phyloP scores from a whole-genome alignment of 495 filamentous ascomycete genomes.

The Hyaloscypha bicolor region DNA sequence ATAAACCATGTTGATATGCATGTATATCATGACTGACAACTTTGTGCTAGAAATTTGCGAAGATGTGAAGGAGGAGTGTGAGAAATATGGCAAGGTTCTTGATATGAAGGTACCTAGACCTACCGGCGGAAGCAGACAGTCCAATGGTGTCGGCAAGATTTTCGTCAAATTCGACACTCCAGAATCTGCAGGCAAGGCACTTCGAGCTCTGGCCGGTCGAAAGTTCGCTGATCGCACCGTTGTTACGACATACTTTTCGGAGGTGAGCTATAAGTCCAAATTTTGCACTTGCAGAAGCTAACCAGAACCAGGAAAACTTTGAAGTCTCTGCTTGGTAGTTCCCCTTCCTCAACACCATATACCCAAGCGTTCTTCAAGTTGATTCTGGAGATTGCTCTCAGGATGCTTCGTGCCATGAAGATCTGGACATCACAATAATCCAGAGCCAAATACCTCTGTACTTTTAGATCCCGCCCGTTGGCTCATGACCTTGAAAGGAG shows the following conservation, averaged over 20 bases:
- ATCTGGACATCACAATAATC: conserved; percentile 1
- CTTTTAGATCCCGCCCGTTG: conserved; percentile 15
- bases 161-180: conserved; percentile 87
- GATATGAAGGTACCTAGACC: conserved; percentile 92
- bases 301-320: conserved; percentile 65
- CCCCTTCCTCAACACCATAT: conserved; percentile 9
- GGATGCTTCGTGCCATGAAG: neutral
- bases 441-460: conserved; percentile 21
- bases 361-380: neutral
- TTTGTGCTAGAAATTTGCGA: conserved; percentile 81
- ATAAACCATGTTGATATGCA: too few relatives aligned
- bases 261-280: conserved; percentile 55
- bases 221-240: conserved; percentile 97
- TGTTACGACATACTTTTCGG: conserved; percentile 92
- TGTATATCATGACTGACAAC: neutral
- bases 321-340: conserved; percentile 75
- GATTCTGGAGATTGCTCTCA: conserved; percentile 1
- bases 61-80: conserved; percentile 88
- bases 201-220: conserved; percentile 83
- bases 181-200: conserved; percentile 79
- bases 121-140: conserved; percentile 74
- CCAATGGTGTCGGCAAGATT: conserved; percentile 94
- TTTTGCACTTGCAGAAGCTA: neutral
- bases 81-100: conserved; percentile 82
- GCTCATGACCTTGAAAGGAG: neutral